Evolutionary conservation across 1,284 basidiomycete species (phyloP), one percentile per base, ranked within the genome.

Genomic region (Rhodotorula glutinis): DNA sequence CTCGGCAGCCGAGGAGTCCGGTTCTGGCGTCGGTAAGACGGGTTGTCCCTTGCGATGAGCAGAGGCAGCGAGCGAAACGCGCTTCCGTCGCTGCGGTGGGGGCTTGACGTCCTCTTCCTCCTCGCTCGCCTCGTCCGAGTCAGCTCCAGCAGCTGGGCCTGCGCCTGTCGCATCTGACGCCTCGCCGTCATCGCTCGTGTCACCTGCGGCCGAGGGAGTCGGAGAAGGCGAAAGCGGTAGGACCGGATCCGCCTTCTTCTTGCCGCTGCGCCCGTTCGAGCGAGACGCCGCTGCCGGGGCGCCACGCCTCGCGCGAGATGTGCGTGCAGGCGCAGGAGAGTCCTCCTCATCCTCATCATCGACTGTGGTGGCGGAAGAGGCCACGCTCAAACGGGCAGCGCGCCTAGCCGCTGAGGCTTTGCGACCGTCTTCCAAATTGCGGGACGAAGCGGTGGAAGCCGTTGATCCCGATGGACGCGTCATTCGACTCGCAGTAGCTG

Each of bases 31-130:
- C 2, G 61, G 61, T 1, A 57, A 17, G 5, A 43, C 33, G 8
- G 54, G 40, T 16, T 41, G 61, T 44, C 17, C 43, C 43, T 44
- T 44, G 40, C 56, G 54, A 51, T 54, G 9, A 40, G 61, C 8
- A 14, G 49, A 25, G 4, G 49, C 25, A 1, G 61, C 61, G 47
- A 56, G 60, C 47, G 65, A 62, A 19, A 66, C 44, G 49, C 65
- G 65, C 51, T 60, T 66, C 49, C 57, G 43, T n/a, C 65, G 55
- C 51, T 41, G 52, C 65, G 61, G 66, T n/a, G 55, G 63, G 33
- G 40, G 63, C 65, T 47, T 21, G 60, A 68, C 67, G 30, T 71
- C 63, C 51, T 57, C 53, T 19, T 62, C 58, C 17, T 51, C 49
- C 19, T 63, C 66, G 21, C 49, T 51, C 30, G 52, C 54, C 16